phyloP scores from a whole-genome alignment of 495 filamentous ascomycete species.

The Alectoria sarmentosa region DNA sequence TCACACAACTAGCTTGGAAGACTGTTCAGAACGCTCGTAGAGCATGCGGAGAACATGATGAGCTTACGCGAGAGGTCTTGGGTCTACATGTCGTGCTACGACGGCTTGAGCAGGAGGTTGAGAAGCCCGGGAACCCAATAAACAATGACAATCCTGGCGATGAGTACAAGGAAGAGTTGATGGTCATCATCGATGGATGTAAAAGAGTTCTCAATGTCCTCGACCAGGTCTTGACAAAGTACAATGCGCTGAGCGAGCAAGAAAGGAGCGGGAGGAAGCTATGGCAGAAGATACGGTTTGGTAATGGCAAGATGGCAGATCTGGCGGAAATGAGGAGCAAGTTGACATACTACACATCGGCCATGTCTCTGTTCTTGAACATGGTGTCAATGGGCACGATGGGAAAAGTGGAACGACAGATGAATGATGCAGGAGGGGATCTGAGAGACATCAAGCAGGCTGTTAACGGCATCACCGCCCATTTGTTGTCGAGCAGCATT shows the following conservation, averaged over 20 bases:
- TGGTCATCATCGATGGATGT: constrained; percentile 7
- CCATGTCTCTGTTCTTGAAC: constrained; percentile 19
- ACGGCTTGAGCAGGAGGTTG: constrained; percentile 35
- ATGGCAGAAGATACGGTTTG: constrained; percentile 20
- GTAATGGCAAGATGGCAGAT: constrained; percentile 13
- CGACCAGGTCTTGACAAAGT: constrained; percentile 16
- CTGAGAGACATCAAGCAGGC: constrained; percentile 18
- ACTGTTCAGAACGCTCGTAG: constrained; percentile 14
- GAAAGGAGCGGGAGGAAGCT: constrained; percentile 10
- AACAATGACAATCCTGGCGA: too few relatives aligned
- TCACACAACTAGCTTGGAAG: constrained; percentile 22
- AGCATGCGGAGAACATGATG: constrained; percentile 29
- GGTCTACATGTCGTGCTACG: constrained; percentile 41
- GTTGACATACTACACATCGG: constrained; percentile 14
- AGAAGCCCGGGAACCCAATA: neutral
- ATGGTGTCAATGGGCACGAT: constrained; percentile 13
- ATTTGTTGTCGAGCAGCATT: constrained; percentile 29
- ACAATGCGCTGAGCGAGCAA: constrained; percentile 15
- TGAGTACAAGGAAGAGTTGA: constrained; percentile 6
- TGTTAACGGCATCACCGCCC: constrained; percentile 34
- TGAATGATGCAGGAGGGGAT: constrained; percentile 19
- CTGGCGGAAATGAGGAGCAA: constrained; percentile 15
- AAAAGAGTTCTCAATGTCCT: constrained; percentile 7
- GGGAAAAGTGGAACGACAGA: constrained; percentile 22
- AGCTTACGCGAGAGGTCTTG: constrained; percentile 34